Percentiles rank a stretch among this genome's conserved stretches.
These are phyloP conservation scores for Paraphoma sp. DNA, from an alignment of 2,329 filamentous ascomycete genomes.

Conservation along the genomic window DNA sequence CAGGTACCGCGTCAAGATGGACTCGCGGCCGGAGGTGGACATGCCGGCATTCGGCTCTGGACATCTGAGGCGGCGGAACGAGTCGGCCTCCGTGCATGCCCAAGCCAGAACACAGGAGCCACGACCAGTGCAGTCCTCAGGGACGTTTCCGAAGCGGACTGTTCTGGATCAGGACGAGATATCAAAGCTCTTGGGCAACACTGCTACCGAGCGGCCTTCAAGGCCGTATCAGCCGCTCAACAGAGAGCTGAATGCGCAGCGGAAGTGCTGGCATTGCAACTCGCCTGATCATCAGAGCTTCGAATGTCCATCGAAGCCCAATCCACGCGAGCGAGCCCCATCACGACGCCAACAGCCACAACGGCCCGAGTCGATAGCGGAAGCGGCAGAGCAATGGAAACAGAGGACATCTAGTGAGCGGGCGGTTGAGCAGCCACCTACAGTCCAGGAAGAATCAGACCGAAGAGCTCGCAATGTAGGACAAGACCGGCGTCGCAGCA, in stretches of 20 bases:
- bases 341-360: background rate
- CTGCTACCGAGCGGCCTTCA: constrained; percentile 7
- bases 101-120: constrained; percentile 3
- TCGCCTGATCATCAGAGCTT: constrained; percentile 29
- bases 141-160: constrained; percentile 18
- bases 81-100: constrained; percentile 14
- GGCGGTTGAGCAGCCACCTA: constrained; percentile 17
- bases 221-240: constrained; percentile 31
- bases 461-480: constrained; percentile 24
- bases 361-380: constrained; percentile 23
- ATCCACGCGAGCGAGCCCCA: constrained; percentile 20
- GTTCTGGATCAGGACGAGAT: constrained; percentile 40
- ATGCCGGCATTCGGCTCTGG: constrained; percentile 33
- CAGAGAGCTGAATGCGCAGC: constrained; percentile 26
- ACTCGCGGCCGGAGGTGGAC: constrained; percentile 32
- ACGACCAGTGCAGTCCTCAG: constrained; percentile 3
- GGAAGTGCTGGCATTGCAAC: constrained; percentile 42
- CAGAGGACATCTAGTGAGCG: constrained; percentile 21
- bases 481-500: constrained; percentile 29
- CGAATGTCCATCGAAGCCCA: constrained; percentile 33
- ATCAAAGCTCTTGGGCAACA: constrained; percentile 28
- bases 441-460: constrained; percentile 18
- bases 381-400: constrained; percentile 37
- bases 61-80: constrained; percentile 36
- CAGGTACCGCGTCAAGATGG: constrained; percentile 42